These are phyloP conservation scores for Erythrophleum ivorense DNA, from an alignment of 331 rosid species.

Conservation along the genomic window DNA sequence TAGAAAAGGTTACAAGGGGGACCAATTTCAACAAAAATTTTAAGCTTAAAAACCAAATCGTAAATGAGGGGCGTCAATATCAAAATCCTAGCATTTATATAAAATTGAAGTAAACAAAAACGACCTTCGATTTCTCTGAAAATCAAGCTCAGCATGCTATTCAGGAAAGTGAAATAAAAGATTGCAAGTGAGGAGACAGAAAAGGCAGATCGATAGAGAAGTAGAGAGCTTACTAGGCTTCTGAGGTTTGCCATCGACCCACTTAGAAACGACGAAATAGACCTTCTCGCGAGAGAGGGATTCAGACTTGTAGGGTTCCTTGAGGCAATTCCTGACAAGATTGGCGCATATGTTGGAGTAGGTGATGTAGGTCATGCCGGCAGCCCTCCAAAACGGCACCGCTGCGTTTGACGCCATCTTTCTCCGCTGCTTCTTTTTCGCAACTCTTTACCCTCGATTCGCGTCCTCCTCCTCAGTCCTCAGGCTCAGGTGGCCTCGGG, in stretches of 20 bases:
- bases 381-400: slow-evolving; percentile 91
- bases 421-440: not conserved
- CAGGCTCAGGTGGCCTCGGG: not conserved
- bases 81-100: not conserved
- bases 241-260: slow-evolving; percentile 73
- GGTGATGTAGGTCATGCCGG: slow-evolving; percentile 90
- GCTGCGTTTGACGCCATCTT: slow-evolving; percentile 70
- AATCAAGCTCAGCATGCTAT: not conserved
- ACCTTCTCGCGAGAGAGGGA: slow-evolving; percentile 86
- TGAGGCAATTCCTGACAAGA: slow-evolving; percentile 85
- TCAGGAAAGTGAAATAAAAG: not conserved
- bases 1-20: not conserved
- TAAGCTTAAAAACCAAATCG: not conserved
- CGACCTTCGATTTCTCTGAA: not conserved
- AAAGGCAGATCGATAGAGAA: slow-evolving; percentile 4
- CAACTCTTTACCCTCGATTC: no score
- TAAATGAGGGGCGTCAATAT: not conserved
- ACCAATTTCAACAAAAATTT: not conserved
- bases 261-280: slow-evolving; percentile 78
- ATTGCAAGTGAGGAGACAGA: not conserved
- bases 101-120: not conserved
- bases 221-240: slow-evolving; percentile 57
- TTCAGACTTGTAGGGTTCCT: slow-evolving; percentile 79
- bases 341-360: slow-evolving; percentile 94
- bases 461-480: not conserved